These are phyloP conservation scores for Chamaecrista fasciculata DNA, from an alignment of 306 rosid genomes.

Conservation along the genomic window DNA sequence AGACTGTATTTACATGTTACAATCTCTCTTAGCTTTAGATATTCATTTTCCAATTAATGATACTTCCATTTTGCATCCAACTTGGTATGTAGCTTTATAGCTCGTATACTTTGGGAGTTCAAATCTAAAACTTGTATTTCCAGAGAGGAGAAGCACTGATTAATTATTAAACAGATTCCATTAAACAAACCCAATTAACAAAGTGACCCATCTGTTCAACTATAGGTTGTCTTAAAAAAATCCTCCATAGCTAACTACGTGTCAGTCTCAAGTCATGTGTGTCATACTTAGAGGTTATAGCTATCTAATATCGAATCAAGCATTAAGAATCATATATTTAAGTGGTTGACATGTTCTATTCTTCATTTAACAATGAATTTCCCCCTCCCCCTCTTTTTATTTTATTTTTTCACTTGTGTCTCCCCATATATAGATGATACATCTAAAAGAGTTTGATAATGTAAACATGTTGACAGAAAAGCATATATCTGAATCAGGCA, in stretches of 20 bases:
- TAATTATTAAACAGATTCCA: conserved; percentile 17
- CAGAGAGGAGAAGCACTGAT: conserved; percentile 3
- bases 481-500: conserved; percentile 13
- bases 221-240: conserved; percentile 27
- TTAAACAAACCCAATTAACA: conserved; percentile 16
- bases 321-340: conserved; percentile 23
- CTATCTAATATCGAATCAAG: conserved; percentile 26
- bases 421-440: no score
- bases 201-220: conserved; percentile 15
- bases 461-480: conserved; percentile 3
- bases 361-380: background rate
- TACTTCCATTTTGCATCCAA: no score
- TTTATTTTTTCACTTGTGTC: background rate
- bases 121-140: background rate
- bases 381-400: conserved; percentile 3
- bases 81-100: no score
- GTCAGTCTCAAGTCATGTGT: conserved; percentile 17
- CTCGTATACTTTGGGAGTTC: background rate
- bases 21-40: conserved; percentile 36
- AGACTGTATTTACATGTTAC: no score
- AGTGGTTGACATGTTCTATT: conserved; percentile 27
- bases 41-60: conserved; percentile 45
- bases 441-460: background rate
- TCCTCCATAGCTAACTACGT: conserved; percentile 8
- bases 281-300: background rate